A percentile compares a stretch with the other conserved stretches of the same genome.
Evolutionary conservation across 306 rosid species (phyloP).

Genomic region (Sicyos baderoa): DNA sequence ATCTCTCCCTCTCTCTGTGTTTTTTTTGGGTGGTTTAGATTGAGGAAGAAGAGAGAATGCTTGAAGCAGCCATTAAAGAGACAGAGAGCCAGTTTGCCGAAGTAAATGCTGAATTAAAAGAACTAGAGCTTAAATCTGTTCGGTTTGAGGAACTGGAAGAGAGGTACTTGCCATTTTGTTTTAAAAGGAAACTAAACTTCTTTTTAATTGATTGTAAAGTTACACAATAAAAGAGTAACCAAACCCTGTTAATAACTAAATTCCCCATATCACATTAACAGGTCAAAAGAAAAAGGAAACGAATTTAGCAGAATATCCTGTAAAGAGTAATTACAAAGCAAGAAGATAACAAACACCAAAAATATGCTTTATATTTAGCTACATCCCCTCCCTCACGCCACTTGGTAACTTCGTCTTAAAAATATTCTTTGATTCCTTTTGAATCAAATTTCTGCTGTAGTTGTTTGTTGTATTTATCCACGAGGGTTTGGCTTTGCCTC

Average conservation of each 20-base stretch:
- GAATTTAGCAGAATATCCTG: neutral
- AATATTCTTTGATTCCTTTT: neutral
- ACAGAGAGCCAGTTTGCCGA: conserved; percentile 62
- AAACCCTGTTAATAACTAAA: neutral
- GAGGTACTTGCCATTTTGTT: conserved; percentile 35
- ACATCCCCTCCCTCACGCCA: neutral
- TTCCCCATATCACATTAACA: neutral
- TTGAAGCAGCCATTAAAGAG: conserved; percentile 82
- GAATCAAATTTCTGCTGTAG: neutral
- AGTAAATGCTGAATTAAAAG: conserved; percentile 72
- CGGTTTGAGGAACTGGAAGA: conserved; percentile 86
- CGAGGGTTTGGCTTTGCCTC: neutral
- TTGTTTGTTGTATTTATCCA: neutral
- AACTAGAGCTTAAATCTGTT: conserved; percentile 66
- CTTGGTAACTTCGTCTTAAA: neutral
- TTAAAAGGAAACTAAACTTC: neutral
- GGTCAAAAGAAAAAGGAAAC: neutral
- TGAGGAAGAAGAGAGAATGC: conserved; percentile 89
- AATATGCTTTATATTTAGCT: neutral
- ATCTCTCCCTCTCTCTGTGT: too few relatives aligned
- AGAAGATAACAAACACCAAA: neutral
- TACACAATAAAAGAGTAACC: neutral
- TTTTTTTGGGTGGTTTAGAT: too few relatives aligned
- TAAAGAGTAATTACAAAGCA: neutral
- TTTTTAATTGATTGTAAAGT: neutral